A percentile compares a stretch with the other conserved stretches of the same genome.
phyloP scores from a whole-genome alignment of 108 stramenopile species.

The Schizochytrium sp. region DNA sequence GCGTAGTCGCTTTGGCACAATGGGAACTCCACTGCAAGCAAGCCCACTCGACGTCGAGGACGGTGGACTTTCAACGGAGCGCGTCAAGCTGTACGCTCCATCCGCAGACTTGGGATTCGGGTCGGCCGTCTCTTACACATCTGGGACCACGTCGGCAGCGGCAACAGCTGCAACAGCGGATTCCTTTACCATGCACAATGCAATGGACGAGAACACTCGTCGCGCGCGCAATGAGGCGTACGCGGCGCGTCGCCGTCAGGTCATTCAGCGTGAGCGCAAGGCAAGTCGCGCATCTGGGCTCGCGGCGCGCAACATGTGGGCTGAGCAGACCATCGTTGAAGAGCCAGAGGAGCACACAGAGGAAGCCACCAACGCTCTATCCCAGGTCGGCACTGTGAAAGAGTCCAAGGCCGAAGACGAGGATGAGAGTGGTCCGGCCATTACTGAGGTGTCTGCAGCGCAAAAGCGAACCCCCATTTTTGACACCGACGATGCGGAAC shows the following conservation, averaged over 20 bases:
- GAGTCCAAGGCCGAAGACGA: no score
- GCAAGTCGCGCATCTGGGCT: background rate
- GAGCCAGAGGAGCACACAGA: background rate
- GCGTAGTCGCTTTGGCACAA: background rate
- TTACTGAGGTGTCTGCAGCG: background rate
- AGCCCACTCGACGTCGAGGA: background rate
- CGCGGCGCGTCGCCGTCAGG: background rate
- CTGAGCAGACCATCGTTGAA: background rate
- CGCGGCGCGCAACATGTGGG: background rate
- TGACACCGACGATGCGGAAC: background rate
- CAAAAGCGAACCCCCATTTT: background rate
- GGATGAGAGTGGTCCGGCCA: no score
- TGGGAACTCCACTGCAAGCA: background rate
- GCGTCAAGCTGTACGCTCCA: background rate
- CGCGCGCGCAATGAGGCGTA: background rate
- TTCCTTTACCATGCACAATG: no score
- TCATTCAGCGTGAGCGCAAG: background rate
- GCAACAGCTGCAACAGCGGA: no score
- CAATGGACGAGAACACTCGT: background rate
- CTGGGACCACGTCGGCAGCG: no score
- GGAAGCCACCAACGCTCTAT: no score
- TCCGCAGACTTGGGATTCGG: background rate
- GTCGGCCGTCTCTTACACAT: no score
- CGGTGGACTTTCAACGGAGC: background rate
- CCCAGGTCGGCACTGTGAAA: background rate